Evolutionary conservation across 176 grass and related monocot species (phyloP), one percentile per base, ranked within the genome.

Genomic region (Hsuehochloa calcarea): DNA sequence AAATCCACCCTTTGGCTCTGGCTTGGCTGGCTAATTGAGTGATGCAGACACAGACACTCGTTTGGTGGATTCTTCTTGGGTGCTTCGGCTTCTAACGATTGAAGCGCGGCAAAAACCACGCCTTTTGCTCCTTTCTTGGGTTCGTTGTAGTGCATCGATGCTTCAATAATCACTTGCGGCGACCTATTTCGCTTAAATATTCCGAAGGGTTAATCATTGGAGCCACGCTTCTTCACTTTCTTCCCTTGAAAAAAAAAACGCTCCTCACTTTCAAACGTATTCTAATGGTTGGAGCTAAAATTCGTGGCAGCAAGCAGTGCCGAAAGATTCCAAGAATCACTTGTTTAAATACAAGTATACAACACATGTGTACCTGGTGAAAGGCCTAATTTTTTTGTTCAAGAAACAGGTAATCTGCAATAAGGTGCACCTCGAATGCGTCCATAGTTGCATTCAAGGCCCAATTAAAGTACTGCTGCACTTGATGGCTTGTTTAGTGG

Each of bases 401-500:
- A 59, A 69, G 20, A 7, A 61, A 47, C 13, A 1, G 29, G 77
- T 51, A 62, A 50, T 65, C 56, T 15, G 63, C 17, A 10, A 26
- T 27, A 45, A 58, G 58, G 50, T 40, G 77, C 20, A 47, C 43
- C 25, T 16, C 20, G 80, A 74, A 51, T 68, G 40, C 82, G 27
- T 85, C 31, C 46, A 68, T 59, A 14, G 17, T 23, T 64, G 54
- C 80, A 59, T 78, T 31, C 59, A 75, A 62, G 20, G 20, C 56
- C 26, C 71, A 89, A 73, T 82, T 29, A 66, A 86, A 90, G 60
- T 38, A 37, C 5, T 45, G 26, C 55, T 72, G 64, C 64, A 23
- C 74, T 45, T 40, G 82, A 72, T 70, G 78, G 10, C 12, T 66
- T 20, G 12, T 39, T 45, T 67, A 66, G 75, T 89, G 76, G 87